These are phyloP conservation scores for Calonectria pteridis DNA, from an alignment of 2,329 filamentous ascomycete species.

Conservation along the genomic window DNA sequence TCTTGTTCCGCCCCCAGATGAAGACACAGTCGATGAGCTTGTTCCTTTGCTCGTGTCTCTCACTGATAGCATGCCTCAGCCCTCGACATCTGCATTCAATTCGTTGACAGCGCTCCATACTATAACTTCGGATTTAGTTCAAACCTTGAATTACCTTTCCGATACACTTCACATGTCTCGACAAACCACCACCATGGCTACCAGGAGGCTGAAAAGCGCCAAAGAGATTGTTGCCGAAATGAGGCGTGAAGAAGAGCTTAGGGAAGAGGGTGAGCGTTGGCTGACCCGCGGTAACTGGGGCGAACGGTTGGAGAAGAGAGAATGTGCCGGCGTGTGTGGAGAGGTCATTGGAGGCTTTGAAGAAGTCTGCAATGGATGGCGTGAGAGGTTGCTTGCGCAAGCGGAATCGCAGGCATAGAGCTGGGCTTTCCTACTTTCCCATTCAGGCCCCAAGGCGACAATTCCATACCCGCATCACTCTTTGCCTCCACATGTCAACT, in stretches of 20 bases:
- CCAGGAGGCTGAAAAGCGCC: slow-evolving; percentile 82
- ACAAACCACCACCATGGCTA: slow-evolving; percentile 86
- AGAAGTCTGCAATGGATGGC: slow-evolving; percentile 87
- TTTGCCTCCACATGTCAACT: slow-evolving; percentile 18
- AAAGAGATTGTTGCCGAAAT: slow-evolving; percentile 90
- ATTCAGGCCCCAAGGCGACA: slow-evolving; percentile 16
- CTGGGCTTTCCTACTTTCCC: neutral
- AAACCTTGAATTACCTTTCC: slow-evolving; percentile 86
- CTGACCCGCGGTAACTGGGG: slow-evolving; percentile 88
- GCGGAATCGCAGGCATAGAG: slow-evolving; percentile 62
- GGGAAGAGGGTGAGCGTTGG: slow-evolving; percentile 86
- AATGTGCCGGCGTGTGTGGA: slow-evolving; percentile 85
- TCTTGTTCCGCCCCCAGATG: slow-evolving; percentile 71
- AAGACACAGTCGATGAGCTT: slow-evolving; percentile 76
- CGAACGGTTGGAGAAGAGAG: slow-evolving; percentile 78
- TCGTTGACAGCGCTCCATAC: slow-evolving; percentile 78
- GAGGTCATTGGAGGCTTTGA: slow-evolving; percentile 95
- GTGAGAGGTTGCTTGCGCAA: slow-evolving; percentile 78
- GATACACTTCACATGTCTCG: slow-evolving; percentile 95
- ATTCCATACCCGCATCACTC: slow-evolving; percentile 24
- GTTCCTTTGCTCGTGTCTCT: slow-evolving; percentile 75
- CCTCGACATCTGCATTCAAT: slow-evolving; percentile 71
- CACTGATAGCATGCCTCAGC: slow-evolving; percentile 74
- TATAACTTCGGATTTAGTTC: slow-evolving; percentile 79
- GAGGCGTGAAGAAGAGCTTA: slow-evolving; percentile 82